Evolutionary conservation across 176 grass and related monocot species (phyloP).

Genomic region (Carex cristatella): DNA sequence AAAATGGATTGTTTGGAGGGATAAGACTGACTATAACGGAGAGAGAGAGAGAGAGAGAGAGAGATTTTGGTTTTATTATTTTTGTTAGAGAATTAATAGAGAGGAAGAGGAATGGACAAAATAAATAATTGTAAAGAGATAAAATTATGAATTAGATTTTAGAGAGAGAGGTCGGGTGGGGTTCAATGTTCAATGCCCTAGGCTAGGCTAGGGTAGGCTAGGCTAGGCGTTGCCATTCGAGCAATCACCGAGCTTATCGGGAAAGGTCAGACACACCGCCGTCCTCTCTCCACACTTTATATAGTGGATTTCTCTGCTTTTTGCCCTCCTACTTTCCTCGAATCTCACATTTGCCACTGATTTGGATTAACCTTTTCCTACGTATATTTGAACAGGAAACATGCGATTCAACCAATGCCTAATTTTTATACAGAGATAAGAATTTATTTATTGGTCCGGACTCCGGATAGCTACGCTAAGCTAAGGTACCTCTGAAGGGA

Average conservation of each 20-base stretch:
- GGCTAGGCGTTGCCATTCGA: constrained; percentile 25
- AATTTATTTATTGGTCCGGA: neutral
- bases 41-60: constrained; percentile 9
- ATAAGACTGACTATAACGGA: neutral
- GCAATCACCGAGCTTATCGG: constrained; percentile 36
- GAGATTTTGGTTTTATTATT: constrained; percentile 3
- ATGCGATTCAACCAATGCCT: neutral
- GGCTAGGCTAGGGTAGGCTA: neutral
- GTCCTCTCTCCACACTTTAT: constrained; percentile 23
- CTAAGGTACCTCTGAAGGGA: neutral
- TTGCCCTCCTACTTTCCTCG: neutral
- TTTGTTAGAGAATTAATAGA: neutral
- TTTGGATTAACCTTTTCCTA: neutral
- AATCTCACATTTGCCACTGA: constrained; percentile 10
- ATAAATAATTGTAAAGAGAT: neutral
- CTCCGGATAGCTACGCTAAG: no score
- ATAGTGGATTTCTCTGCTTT: neutral
- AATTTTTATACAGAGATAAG: neutral
- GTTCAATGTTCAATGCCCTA: constrained; percentile 16
- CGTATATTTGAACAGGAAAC: neutral
- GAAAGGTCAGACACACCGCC: constrained; percentile 30
- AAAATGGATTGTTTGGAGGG: constrained; percentile 5
- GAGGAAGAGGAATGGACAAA: neutral
- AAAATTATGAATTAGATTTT: neutral
- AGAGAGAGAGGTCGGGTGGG: constrained; percentile 7